A percentile compares a stretch with the other conserved stretches of the same genome.
phyloP scores from a whole-genome alignment of 768 basidiomycete genomes.

The Psilocybe sp. region DNA sequence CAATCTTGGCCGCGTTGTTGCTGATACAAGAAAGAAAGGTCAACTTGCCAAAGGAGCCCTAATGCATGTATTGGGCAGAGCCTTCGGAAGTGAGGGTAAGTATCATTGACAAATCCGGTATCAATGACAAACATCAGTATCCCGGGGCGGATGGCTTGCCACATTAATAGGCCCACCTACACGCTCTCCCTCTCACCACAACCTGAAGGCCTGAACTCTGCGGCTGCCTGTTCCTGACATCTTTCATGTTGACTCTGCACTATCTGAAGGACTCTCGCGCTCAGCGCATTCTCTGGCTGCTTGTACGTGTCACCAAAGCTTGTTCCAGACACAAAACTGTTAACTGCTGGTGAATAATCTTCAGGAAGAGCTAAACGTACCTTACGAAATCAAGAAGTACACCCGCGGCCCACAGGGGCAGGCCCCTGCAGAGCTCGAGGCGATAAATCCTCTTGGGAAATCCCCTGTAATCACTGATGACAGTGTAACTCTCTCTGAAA shows the following conservation, averaged over 20 bases:
- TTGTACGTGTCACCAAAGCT: conserved; percentile 16
- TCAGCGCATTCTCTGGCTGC: conserved; percentile 46
- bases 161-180: too few species aligned
- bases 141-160: too few species aligned
- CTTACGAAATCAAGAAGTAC: conserved; percentile 42
- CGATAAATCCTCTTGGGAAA: conserved; percentile 43
- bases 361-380: conserved; percentile 49
- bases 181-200: too few species aligned
- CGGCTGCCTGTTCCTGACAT: too few species aligned
- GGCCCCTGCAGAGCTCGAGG: conserved; percentile 35
- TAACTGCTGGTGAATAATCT: not conserved
- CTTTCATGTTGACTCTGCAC: conserved; percentile 27
- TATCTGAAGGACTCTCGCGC: conserved; percentile 48
- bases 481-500: conserved; percentile 33
- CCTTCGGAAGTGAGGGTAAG: too few species aligned
- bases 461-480: conserved; percentile 47
- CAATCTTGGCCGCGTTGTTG: too few species aligned
- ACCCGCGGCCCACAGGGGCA: conserved; percentile 25
- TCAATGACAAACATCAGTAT: too few species aligned
- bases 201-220: too few species aligned
- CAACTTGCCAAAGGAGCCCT: too few species aligned
- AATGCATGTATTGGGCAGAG: too few species aligned
- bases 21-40: too few species aligned
- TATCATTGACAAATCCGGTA: too few species aligned
- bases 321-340: not conserved